Conservation (phyloP, 2,329 filamentous ascomycete species). For the Nectriaceae sp. region DNA sequence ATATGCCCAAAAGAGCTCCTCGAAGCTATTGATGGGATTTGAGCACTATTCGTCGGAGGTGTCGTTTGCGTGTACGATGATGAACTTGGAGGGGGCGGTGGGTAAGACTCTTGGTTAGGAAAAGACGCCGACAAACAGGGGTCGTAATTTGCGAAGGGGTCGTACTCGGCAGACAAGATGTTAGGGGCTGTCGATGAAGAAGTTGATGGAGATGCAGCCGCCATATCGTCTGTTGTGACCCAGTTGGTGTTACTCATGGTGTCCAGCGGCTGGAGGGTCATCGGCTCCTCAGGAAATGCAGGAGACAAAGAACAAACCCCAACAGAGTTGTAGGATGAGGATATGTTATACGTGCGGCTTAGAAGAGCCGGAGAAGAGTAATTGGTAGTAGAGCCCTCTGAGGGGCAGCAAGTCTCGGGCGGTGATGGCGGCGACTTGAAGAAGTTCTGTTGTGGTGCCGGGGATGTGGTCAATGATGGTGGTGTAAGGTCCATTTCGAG, state of each 20-base stretch:
- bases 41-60: conserved; percentile 18
- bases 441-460: conserved; percentile 37
- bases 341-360: conserved; percentile 45
- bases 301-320: conserved; percentile 41
- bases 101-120: conserved; percentile 47
- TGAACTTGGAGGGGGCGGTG: conserved; percentile 34
- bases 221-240: conserved; percentile 42
- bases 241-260: conserved; percentile 46
- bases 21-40: conserved; percentile 16
- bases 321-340: conserved; percentile 41
- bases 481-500: conserved; percentile 53
- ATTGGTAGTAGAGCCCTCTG: conserved; percentile 42
- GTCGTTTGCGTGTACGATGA: conserved; percentile 20
- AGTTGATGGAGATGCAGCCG: conserved; percentile 32
- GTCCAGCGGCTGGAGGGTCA: conserved; percentile 28
- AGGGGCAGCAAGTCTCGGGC: conserved; percentile 28
- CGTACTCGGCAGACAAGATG: conserved; percentile 52
- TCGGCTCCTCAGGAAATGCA: conserved; percentile 28
- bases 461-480: conserved; percentile 45
- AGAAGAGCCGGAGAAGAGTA: conserved; percentile 49
- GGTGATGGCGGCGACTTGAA: conserved; percentile 31
- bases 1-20: conserved; percentile 26
- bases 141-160: conserved; percentile 51
- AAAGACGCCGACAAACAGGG: conserved; percentile 43
- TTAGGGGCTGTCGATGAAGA: conserved; percentile 45